A percentile compares a stretch with the other conserved stretches of the same genome.
Conservation (phyloP, 1,284 basidiomycete species). For the Irpex sp. region DNA sequence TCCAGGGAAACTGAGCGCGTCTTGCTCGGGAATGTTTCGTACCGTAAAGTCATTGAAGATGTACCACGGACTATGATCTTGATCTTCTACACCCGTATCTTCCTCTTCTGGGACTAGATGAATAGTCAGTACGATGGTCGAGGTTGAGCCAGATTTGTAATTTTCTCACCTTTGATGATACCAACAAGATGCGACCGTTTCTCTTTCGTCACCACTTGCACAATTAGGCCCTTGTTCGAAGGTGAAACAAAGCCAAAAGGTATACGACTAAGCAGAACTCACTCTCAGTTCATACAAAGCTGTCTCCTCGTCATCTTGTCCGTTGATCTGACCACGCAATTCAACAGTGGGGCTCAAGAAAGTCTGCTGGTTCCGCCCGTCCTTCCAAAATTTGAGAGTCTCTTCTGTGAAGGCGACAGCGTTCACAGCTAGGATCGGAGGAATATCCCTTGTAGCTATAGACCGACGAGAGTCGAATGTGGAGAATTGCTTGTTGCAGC, state of each 20-base stretch:
- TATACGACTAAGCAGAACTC: slow-evolving; percentile 25
- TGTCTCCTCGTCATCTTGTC: slow-evolving; percentile 51
- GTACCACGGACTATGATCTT: slow-evolving; percentile 71
- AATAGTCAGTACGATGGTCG: background rate
- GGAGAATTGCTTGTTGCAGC: slow-evolving; percentile 71
- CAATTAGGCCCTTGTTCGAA: slow-evolving; percentile 64
- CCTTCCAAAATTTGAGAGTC: slow-evolving; percentile 74
- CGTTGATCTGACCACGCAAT: slow-evolving; percentile 55
- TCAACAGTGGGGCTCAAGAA: slow-evolving; percentile 57
- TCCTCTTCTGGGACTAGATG: slow-evolving; percentile 64
- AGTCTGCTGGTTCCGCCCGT: slow-evolving; percentile 42
- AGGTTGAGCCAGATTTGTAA: background rate
- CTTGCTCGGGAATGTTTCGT: slow-evolving; percentile 76
- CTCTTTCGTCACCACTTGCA: slow-evolving; percentile 79
- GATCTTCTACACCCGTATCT: slow-evolving; percentile 28
- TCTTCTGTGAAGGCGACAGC: slow-evolving; percentile 81
- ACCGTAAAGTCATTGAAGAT: slow-evolving; percentile 98
- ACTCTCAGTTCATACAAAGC: slow-evolving; percentile 75
- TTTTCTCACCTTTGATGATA: slow-evolving; percentile 67
- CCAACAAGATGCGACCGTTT: slow-evolving; percentile 87
- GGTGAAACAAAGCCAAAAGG: background rate
- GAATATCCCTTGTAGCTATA: slow-evolving; percentile 67
- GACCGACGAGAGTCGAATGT: slow-evolving; percentile 73
- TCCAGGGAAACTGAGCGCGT: slow-evolving; percentile 86
- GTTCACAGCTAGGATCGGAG: slow-evolving; percentile 88